Conservation (phyloP, 106 monocot genomes). For the Dioscorea alata region DNA sequence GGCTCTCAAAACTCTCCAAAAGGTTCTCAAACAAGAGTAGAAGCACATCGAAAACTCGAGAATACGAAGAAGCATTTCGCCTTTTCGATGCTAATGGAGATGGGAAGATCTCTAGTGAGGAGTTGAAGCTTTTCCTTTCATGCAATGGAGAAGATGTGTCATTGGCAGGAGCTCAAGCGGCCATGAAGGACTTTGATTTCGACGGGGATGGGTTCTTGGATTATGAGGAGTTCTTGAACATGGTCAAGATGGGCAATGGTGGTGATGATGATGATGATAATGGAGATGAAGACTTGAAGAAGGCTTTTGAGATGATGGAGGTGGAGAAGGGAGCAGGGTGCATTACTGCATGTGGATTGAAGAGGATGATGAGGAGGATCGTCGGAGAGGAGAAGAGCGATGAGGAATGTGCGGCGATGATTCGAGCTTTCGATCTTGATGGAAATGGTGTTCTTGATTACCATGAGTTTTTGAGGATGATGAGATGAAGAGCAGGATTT, state of each 20-base stretch:
- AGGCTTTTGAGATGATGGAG: constrained; percentile 39
- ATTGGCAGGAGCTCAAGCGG: constrained; percentile 6
- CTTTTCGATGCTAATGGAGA: constrained; percentile 26
- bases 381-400: constrained; percentile 32
- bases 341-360: constrained; percentile 34
- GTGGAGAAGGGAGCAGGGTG: constrained; percentile 21
- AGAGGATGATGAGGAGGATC: constrained; percentile 17
- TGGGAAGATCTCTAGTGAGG: constrained; percentile 29
- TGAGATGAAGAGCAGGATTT: constrained; percentile 8
- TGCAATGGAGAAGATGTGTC: constrained; percentile 13
- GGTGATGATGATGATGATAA: not conserved
- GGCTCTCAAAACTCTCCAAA: constrained; percentile 7
- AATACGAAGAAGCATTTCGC: constrained; percentile 16
- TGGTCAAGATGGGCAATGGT: constrained; percentile 11
- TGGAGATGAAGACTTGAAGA: constrained; percentile 23
- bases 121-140: constrained; percentile 18
- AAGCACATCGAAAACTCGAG: not conserved
- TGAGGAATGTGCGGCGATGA: constrained; percentile 46
- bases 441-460: constrained; percentile 36
- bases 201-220: constrained; percentile 22
- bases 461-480: constrained; percentile 43
- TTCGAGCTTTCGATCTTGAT: constrained; percentile 37
- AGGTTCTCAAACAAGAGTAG: constrained; percentile 16
- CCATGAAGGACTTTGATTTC: constrained; percentile 6
- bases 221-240: constrained; percentile 28